A percentile compares a stretch with the other conserved stretches of the same genome.
phyloP scores from a whole-genome alignment of 192 early-diverging fungal species.

The Nowakowskiella sp. region DNA sequence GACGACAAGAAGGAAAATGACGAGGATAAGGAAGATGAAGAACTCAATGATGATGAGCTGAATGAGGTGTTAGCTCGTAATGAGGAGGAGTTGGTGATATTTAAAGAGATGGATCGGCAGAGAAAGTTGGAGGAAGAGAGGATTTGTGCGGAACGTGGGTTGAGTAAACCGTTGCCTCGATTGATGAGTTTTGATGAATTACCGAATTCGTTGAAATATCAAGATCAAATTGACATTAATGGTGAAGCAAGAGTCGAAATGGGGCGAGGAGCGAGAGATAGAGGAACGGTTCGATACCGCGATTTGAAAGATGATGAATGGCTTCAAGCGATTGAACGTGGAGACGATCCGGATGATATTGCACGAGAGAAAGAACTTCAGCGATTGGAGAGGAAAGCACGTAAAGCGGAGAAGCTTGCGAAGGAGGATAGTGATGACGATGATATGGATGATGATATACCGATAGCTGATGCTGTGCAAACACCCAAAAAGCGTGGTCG shows the following conservation, averaged over 20 bases:
- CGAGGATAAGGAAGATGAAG: slow-evolving; percentile 59
- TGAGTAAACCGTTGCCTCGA: slow-evolving; percentile 59
- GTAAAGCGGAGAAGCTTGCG: slow-evolving; percentile 41
- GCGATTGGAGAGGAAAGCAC: slow-evolving; percentile 45
- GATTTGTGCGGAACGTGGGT: slow-evolving; percentile 48
- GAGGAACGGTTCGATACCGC: slow-evolving; percentile 69
- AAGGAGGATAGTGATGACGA: slow-evolving; percentile 41
- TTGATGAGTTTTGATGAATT: slow-evolving; percentile 80
- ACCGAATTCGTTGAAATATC: slow-evolving; percentile 73
- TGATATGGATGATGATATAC: slow-evolving; percentile 8
- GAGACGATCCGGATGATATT: slow-evolving; percentile 10
- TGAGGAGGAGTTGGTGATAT: slow-evolving; percentile 70
- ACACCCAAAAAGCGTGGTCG: slow-evolving; percentile 29
- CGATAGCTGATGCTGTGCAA: slow-evolving; percentile 31
- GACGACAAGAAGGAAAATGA: slow-evolving; percentile 57
- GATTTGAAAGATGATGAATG: slow-evolving; percentile 93
- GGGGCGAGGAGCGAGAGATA: slow-evolving; percentile 66
- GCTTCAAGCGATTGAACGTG: slow-evolving; percentile 53
- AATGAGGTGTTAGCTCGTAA: slow-evolving; percentile 87
- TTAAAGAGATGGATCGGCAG: slow-evolving; percentile 69
- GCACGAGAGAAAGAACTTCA: slow-evolving; percentile 39
- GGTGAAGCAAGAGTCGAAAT: slow-evolving; percentile 31
- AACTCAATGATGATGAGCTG: slow-evolving; percentile 79
- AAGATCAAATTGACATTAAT: slow-evolving; percentile 59
- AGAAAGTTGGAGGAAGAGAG: slow-evolving; percentile 44